These are phyloP conservation scores for Clonostachys solani DNA, from an alignment of 2,329 filamentous ascomycete genomes.

Conservation along the genomic window DNA sequence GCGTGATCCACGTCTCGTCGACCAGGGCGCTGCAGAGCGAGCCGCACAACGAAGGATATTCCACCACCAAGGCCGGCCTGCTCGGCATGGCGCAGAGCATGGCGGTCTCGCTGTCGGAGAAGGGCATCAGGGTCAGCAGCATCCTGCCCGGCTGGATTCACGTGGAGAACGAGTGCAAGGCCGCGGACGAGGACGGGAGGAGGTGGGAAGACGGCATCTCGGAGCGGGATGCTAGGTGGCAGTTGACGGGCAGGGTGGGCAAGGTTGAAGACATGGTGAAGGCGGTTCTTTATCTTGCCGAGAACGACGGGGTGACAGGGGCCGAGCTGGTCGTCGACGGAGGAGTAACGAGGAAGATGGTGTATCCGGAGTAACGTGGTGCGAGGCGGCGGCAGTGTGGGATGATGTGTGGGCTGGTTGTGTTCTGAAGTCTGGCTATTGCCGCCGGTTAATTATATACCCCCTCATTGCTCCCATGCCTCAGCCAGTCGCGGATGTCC, in stretches of 20 bases:
- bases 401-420: too few relatives aligned
- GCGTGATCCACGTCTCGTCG: constrained; percentile 41
- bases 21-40: constrained; percentile 45
- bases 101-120: constrained; percentile 35
- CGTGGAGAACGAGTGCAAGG: constrained; percentile 28
- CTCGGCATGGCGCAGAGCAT: constrained; percentile 43
- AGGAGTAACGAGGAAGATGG: constrained; percentile 21
- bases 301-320: constrained; percentile 18
- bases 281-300: constrained; percentile 17
- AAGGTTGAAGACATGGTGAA: constrained; percentile 35
- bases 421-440: too few relatives aligned
- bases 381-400: too few relatives aligned
- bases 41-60: constrained; percentile 42
- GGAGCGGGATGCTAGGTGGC: constrained; percentile 39
- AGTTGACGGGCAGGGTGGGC: constrained; percentile 43
- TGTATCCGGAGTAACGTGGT: constrained; percentile 14
- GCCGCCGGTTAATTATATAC: too few relatives aligned
- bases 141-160: constrained; percentile 49
- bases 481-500: too few relatives aligned
- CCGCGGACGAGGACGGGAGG: constrained; percentile 25
- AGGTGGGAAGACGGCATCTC: constrained; percentile 40
- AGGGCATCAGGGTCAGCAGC: constrained; percentile 40
- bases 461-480: too few relatives aligned
- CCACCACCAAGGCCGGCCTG: constrained; percentile 43
- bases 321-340: constrained; percentile 20